Base-by-base conservation (phyloP, 257 asterid genomes). In the Solanum clarkiae region DNA sequence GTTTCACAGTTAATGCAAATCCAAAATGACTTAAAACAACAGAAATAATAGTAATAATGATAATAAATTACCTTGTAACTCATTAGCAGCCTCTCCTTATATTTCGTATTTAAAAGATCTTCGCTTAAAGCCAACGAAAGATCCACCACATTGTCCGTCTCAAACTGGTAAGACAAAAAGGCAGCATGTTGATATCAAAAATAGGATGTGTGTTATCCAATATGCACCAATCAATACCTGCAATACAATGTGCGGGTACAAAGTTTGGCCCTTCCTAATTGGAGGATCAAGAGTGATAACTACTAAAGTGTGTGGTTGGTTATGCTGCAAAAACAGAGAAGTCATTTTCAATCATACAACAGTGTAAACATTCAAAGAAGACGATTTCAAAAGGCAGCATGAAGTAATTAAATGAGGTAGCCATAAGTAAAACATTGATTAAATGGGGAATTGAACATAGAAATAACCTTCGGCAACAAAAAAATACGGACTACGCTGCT, bases 261-360 rank as follows among this genome's bases (percentile, higher is more conserved):
- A 85, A 59, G 98, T 95, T 90, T 96, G 99, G 70, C 99, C 98
- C 91, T 96, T 96, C 91, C 99, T 91, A 84, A 96, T 96, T 32
- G 99, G 99, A 62, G 99, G 99, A 87, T 96, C 99, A 88, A 96
- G 98, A 63, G 98, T 94, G 84, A 96, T 93, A 68, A 96, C 90
- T 60, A 96, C 98, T 84, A 95, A 94, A 42, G 99, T 96, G 86
- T 94, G 98, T 3, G 98, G 99, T 87, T 94, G 98, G 84, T 93
- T 94, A 86, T 92, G 90, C 99, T 96, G 97, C 93, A 91, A 66
- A 86, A 82, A 63, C 45, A 86, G 72, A 90, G 49, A 13, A 79
- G 13, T 69, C 13, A 72, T 54, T 36, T 81, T 49, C 81, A 70
- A 42, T 40, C 2, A 68, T 36, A 42, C 80, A 70, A 42, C n/a